Conservation (phyloP, 305 asterid species). For the Fraxinus sp. region DNA sequence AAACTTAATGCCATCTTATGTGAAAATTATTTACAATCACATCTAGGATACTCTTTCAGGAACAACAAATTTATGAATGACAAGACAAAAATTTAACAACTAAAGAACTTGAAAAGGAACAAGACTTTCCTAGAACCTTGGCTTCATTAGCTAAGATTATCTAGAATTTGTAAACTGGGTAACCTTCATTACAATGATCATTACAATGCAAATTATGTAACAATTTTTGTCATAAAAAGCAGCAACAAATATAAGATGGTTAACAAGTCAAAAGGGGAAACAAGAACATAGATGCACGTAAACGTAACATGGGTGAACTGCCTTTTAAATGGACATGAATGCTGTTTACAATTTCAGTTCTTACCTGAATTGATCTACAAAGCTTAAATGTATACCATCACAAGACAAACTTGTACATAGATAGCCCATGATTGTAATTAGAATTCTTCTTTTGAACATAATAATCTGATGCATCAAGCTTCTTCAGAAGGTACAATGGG, state of each 20-base stretch:
- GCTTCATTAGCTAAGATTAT: not conserved
- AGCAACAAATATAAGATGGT: not conserved
- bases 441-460: not conserved
- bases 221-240: not conserved
- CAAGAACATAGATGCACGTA: not conserved
- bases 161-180: not conserved
- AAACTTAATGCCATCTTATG: not conserved
- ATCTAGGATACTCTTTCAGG: not conserved
- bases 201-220: not conserved
- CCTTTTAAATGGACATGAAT: not conserved
- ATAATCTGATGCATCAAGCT: slow-evolving; percentile 35
- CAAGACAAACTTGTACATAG: not conserved
- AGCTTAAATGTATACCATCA: not conserved
- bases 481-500: slow-evolving; percentile 30
- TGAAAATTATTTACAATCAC: not conserved
- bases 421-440: not conserved
- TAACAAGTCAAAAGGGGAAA: not conserved
- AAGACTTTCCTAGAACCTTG: not conserved
- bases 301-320: not conserved
- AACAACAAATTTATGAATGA: not conserved
- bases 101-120: not conserved
- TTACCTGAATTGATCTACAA: not conserved
- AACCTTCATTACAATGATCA: not conserved
- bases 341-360: not conserved
- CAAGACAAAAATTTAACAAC: not conserved